Evolutionary conservation across 2,329 filamentous ascomycete genomes (phyloP), one percentile per base, ranked within the genome.

Genomic region (Fusarium sp.): DNA sequence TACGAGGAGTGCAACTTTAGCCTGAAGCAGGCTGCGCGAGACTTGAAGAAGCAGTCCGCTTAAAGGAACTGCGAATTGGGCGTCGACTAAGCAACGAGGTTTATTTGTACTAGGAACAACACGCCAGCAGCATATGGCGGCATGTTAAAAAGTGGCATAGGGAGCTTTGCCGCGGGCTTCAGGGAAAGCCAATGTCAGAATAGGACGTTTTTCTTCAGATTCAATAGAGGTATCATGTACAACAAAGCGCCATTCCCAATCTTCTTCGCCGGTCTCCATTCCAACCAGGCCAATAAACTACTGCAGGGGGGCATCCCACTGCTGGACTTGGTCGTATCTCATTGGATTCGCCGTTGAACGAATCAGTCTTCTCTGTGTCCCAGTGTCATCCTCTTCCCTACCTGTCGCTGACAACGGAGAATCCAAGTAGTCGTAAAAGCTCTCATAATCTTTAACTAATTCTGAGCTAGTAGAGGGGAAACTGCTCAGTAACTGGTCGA

Each of bases 1-100:
- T 99, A 97, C 86, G 96, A 99, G 83, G 96, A 99, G 86, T 98
- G 96, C 84, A 97, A 99, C 85, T 92, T 87, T 84, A 91, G 85
- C 83, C 80, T 90, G 76, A 90, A 89, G 82, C 84, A 86, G 79
- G 87, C 87, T 37, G 84, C 87, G 45, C 83, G 83, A 75, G 86
- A 88, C 58, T 81, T 89, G 73, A 86, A 85, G 82, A 86, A 82
- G 78, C 81, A 83, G 75, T 73, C 74, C 58, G 80, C 82, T 77
- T 85, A 78, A 78, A 61, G 21, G 42, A 41, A 54, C 50, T 53
- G 18, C 30, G 42, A 44, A 31, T 25, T 48, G 46, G 50, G 25
- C 44, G 54, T 44, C 49, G 39, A 58, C 46, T 25, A 44, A 51
- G 48, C 48, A 54, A 54, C 30, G 62, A 56, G 46, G 50, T 69